Base-by-base conservation (phyloP, 768 basidiomycete genomes). In the Suillus alpinus region DNA sequence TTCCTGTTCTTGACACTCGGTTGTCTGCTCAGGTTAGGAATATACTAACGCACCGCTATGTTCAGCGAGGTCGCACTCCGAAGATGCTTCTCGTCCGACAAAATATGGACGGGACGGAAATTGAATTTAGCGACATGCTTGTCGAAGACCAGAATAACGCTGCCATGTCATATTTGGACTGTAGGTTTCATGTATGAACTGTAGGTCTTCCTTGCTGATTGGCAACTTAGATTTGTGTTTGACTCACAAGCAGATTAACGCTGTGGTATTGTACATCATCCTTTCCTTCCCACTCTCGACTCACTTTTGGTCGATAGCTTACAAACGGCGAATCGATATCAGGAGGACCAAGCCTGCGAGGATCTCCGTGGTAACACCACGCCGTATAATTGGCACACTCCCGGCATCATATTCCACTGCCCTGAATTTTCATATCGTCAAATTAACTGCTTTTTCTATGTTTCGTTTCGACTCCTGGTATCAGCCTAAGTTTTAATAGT, bases 111-210 rank as follows among this genome's bases (percentile, higher is more conserved):
- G 96, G 86, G 13, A 78, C 86, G 56, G 96, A 99, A 77, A 84
- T 98, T 49, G 97, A 98, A 73, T 98, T 96, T 68, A 91, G 91
- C 64, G 97, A 99, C 76, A 91, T 97, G 91, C 81, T 99, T 13
- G 87, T 97, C 29, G 97, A 99, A 77, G 97, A 99, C 75, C 85
- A 89, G 72, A 99, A 99, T 70, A 97, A 96, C 67, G 95, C 92
- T n/a, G 89, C 88, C 0, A 83, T 95, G 86, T 88, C 92, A 1
- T 97, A 96, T 75, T 75, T 88, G 6, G 94, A 97, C 71, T 95
- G 94, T 96, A 68, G 64, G 87, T 80, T 50, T 47, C 23, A 41
- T 59, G 51, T 51, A 56, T 51, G 37, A 29, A 37, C 36, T 32
- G 29, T 14, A 8, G 52, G n/a, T 44, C 16, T 20, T 40, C 37